These are phyloP conservation scores for Skeletonema potamos DNA, from an alignment of 108 stramenopile species.

Conservation along the genomic window DNA sequence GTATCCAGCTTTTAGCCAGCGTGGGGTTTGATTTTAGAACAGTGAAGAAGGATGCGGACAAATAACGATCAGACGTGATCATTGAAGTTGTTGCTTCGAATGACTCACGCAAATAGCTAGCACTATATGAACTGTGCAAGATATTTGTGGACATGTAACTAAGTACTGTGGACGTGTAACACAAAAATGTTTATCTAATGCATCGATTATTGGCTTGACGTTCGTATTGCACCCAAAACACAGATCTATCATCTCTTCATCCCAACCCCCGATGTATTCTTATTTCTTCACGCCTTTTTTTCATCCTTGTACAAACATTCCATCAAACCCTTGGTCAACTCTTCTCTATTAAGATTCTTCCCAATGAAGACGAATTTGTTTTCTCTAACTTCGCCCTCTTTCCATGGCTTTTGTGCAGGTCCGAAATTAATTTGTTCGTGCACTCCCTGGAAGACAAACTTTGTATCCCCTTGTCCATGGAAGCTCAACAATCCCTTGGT, in stretches of 20 bases:
- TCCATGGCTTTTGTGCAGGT: slow-evolving; percentile 88
- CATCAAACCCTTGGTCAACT: slow-evolving; percentile 85
- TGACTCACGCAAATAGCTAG: not conserved
- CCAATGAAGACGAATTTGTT: slow-evolving; percentile 98
- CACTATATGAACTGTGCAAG: not conserved
- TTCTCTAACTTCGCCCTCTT: slow-evolving; percentile 65
- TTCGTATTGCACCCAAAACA: not conserved
- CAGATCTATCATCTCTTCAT: not conserved
- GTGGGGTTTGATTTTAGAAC: slow-evolving; percentile 16
- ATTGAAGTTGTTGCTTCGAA: not conserved
- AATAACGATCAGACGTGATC: not conserved
- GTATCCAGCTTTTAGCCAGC: slow-evolving; percentile 31
- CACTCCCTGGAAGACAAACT: slow-evolving; percentile 97
- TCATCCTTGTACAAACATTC: slow-evolving; percentile 91
- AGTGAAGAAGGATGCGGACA: not conserved
- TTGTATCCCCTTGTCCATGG: slow-evolving; percentile 92
- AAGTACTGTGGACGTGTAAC: not conserved
- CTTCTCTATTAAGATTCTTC: slow-evolving; percentile 85
- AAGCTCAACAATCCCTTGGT: slow-evolving; percentile 93
- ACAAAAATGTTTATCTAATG: not conserved
- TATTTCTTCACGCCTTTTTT: too few species aligned
- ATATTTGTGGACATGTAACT: too few species aligned
- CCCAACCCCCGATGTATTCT: not conserved
- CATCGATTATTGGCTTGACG: not conserved
- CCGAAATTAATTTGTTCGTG: slow-evolving; percentile 98